Conservation (phyloP, 495 filamentous ascomycete species). For the Gamarada debralockiae region DNA sequence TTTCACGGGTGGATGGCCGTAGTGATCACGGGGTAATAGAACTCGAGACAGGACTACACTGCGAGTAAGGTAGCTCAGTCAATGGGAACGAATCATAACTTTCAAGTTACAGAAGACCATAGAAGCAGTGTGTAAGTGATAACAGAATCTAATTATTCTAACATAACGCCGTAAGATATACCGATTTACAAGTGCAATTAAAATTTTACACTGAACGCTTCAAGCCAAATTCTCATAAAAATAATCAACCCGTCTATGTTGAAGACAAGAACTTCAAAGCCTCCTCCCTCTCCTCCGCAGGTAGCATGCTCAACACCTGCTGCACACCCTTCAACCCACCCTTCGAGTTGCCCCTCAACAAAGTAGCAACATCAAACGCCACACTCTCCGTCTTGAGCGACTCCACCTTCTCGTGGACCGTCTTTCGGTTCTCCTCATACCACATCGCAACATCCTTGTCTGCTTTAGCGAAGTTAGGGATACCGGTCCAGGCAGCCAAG, state of each 20-base stretch:
- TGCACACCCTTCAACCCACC: conserved; percentile 84
- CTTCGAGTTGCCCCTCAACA: conserved; percentile 68
- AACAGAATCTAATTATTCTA: too few relatives aligned
- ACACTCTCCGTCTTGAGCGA: conserved; percentile 71
- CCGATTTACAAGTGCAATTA: not conserved
- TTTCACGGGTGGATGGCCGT: too few relatives aligned
- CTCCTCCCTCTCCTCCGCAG: conserved; percentile 82
- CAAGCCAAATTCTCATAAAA: too few relatives aligned
- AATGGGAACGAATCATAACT: too few relatives aligned
- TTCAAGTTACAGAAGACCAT: too few relatives aligned
- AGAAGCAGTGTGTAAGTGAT: too few relatives aligned
- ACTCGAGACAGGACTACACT: too few relatives aligned
- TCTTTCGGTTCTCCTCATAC: conserved; percentile 95
- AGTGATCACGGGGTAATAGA: too few relatives aligned
- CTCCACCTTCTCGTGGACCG: conserved; percentile 75
- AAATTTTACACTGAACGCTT: not conserved
- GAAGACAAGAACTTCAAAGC: conserved; percentile 65
- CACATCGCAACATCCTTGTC: conserved; percentile 86
- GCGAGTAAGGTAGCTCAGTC: too few relatives aligned
- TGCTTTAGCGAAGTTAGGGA: conserved; percentile 66
- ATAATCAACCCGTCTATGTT: not conserved
- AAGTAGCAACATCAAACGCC: conserved; percentile 69
- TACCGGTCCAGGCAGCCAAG: conserved; percentile 72
- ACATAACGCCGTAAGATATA: too few relatives aligned
- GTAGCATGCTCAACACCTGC: conserved; percentile 79